These are phyloP conservation scores for Hygrophoropsis aurantiaca DNA, from an alignment of 768 basidiomycete species.

Conservation along the genomic window DNA sequence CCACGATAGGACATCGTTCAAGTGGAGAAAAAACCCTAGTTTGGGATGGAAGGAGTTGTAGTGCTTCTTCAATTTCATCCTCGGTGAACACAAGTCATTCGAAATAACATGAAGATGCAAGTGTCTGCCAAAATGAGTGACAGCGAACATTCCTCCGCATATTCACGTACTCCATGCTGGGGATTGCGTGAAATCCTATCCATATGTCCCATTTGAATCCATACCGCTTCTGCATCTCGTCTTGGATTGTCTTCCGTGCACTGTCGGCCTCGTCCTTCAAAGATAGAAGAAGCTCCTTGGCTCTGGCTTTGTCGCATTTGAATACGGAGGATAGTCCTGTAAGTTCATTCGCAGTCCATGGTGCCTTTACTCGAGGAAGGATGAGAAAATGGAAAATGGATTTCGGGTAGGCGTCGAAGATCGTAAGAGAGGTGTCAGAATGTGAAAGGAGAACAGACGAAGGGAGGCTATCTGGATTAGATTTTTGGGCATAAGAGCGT, in stretches of 20 bases:
- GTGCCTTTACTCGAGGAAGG: constrained; percentile 56
- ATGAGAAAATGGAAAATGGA: constrained; percentile 87
- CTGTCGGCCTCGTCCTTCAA: constrained; percentile 57
- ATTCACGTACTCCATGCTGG: constrained; percentile 77
- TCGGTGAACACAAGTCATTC: constrained; percentile 65
- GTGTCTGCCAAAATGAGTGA: constrained; percentile 47
- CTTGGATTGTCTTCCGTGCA: constrained; percentile 61
- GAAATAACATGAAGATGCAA: constrained; percentile 87
- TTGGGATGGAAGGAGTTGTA: constrained; percentile 90
- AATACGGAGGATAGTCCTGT: constrained; percentile 57
- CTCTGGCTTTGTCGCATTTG: constrained; percentile 49
- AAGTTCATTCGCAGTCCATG: constrained; percentile 40
- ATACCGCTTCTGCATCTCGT: constrained; percentile 76
- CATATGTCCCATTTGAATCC: constrained; percentile 77
- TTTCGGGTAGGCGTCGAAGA: constrained; percentile 80
- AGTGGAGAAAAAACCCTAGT: constrained; percentile 77
- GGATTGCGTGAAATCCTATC: constrained; percentile 82
- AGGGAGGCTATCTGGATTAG: constrained; percentile 53
- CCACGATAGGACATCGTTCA: constrained; percentile 81
- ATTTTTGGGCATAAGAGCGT: constrained; percentile 55
- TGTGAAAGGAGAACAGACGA: constrained; percentile 58
- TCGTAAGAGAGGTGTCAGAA: constrained; percentile 54
- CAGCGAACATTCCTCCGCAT: not conserved
- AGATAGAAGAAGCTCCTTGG: constrained; percentile 50
- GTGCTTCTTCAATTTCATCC: constrained; percentile 85